Evolutionary conservation across 1,139 yeast species (phyloP).

Genomic region (Kodamaea sp.): DNA sequence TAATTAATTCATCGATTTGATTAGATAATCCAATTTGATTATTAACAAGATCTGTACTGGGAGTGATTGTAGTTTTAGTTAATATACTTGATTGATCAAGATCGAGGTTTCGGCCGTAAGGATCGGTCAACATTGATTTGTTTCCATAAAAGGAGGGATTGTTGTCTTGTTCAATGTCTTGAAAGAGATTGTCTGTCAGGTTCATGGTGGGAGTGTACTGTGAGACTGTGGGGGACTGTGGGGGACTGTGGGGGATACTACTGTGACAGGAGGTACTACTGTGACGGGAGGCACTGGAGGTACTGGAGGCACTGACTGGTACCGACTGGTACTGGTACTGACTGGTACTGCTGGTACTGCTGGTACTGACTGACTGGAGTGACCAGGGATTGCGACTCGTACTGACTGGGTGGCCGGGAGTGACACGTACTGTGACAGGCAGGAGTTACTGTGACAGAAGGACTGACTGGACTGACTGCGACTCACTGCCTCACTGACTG

Average conservation of each 20-base stretch:
- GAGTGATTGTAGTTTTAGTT: constrained; percentile 1
- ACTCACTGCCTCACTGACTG: too few species aligned
- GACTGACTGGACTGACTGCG: too few species aligned
- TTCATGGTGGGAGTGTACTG: constrained; percentile 8
- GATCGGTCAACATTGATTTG: constrained; percentile 27
- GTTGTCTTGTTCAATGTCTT: constrained; percentile 47
- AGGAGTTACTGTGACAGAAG: too few species aligned
- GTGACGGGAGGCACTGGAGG: neutral
- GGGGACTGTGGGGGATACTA: too few species aligned
- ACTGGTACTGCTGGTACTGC: too few species aligned
- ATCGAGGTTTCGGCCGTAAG: constrained; percentile 19
- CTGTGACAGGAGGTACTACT: neutral
- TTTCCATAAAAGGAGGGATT: constrained; percentile 45
- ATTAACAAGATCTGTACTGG: constrained; percentile 22
- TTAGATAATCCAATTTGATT: constrained; percentile 41
- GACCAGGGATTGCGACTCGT: too few species aligned
- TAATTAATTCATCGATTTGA: constrained; percentile 28
- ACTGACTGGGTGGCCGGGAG: too few species aligned
- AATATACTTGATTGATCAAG: neutral
- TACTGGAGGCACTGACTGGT: too few species aligned
- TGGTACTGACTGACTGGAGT: too few species aligned
- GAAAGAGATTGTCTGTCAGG: constrained; percentile 20
- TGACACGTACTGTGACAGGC: too few species aligned
- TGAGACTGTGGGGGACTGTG: too few species aligned
- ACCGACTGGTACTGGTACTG: too few species aligned